phyloP scores from a whole-genome alignment of 2,329 filamentous ascomycete genomes.

The Aspergillus sojae region DNA sequence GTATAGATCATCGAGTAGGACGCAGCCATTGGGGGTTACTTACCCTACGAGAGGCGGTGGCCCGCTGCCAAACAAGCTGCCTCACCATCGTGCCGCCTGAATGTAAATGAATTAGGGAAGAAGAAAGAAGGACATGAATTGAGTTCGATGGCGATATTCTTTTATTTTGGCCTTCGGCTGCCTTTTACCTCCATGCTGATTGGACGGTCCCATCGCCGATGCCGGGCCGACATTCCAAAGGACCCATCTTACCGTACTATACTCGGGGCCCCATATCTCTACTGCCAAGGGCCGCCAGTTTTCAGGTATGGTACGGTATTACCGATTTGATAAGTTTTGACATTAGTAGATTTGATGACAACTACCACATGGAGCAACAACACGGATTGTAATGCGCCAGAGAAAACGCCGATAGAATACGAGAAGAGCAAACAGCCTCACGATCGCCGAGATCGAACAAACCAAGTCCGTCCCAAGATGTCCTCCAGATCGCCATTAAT shows the following conservation, averaged over 20 bases:
- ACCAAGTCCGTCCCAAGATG: not conserved
- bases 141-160: constrained; percentile 1
- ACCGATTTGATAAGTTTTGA: not conserved
- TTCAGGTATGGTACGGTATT: not conserved
- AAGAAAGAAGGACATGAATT: constrained; percentile 3
- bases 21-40: constrained; percentile 18
- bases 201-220: constrained; percentile 8
- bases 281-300: not conserved
- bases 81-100: constrained; percentile 38
- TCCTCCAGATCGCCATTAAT: constrained; percentile 14
- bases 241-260: constrained; percentile 3
- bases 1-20: constrained; percentile 2
- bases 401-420: not conserved
- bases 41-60: constrained; percentile 41
- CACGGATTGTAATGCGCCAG: not conserved
- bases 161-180: not conserved
- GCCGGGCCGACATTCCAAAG: constrained; percentile 3
- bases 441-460: not conserved
- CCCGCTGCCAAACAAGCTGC: constrained; percentile 43
- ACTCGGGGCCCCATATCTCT: not conserved
- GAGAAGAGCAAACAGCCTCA: not conserved
- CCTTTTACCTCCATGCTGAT: constrained; percentile 9
- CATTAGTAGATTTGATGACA: constrained; percentile 1
- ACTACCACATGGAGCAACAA: not conserved
- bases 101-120: not conserved